These are phyloP conservation scores for Tieghemostelium lacteum DNA, from an alignment of 78 protist genomes.

Conservation along the genomic window DNA sequence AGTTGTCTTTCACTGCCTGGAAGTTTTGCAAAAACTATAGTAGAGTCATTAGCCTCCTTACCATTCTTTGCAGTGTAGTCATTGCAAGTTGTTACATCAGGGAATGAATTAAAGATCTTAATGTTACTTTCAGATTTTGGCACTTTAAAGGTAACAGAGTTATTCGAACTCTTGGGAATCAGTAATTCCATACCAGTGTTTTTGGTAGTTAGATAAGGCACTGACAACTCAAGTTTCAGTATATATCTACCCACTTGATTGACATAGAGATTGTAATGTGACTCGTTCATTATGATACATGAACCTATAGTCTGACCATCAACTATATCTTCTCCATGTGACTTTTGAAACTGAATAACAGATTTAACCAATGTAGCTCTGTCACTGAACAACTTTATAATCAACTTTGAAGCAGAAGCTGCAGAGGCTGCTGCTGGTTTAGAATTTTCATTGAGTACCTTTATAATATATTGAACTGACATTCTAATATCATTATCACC, in stretches of 20 bases:
- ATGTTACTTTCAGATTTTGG: constrained; percentile 46
- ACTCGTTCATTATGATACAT: background rate
- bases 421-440: background rate
- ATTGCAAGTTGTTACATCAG: constrained; percentile 9
- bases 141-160: constrained; percentile 37
- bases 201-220: constrained; percentile 45
- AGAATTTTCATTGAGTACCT: background rate
- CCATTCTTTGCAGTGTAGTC: background rate
- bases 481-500: constrained; percentile 40
- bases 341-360: background rate
- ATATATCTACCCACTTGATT: constrained; percentile 28
- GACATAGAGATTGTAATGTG: constrained; percentile 17
- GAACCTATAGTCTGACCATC: background rate
- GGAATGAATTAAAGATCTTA: constrained; percentile 55
- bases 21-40: constrained; percentile 39
- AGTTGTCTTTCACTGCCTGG: constrained; percentile 36
- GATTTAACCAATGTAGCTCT: constrained; percentile 25
- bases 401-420: no score
- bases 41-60: constrained; percentile 16
- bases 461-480: background rate
- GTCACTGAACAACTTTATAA: constrained; percentile 36
- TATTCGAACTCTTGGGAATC: constrained; percentile 60
- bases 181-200: constrained; percentile 56
- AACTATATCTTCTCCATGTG: background rate
- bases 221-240: background rate